These are phyloP conservation scores for Trebouxia sp. DNA, from an alignment of 139 green algal species.

Conservation along the genomic window DNA sequence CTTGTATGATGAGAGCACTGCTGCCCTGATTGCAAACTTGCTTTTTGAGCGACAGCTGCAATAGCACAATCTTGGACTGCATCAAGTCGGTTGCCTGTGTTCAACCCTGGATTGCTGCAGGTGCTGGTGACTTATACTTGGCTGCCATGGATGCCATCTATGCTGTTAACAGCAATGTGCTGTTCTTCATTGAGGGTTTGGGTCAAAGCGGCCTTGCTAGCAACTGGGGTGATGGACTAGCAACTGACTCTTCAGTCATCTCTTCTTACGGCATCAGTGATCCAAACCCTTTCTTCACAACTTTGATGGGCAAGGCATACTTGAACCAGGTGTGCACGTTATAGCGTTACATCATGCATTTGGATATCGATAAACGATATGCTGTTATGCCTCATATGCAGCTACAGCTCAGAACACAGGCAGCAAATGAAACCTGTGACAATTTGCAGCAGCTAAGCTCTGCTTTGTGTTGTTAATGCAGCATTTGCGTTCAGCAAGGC, in stretches of 20 bases:
- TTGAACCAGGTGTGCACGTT: conserved; percentile 24
- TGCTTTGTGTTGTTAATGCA: too few relatives aligned
- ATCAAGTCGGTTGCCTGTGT: not conserved
- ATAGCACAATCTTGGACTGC: too few relatives aligned
- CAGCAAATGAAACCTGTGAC: too few relatives aligned
- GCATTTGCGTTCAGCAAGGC: too few relatives aligned
- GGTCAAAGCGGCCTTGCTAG: conserved; percentile 32
- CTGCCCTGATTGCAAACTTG: too few relatives aligned
- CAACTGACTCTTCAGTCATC: conserved; percentile 31
- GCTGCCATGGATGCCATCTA: conserved; percentile 51
- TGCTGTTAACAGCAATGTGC: conserved; percentile 25
- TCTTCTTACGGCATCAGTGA: conserved; percentile 28
- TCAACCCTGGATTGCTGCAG: conserved; percentile 1
- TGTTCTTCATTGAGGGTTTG: conserved; percentile 40
- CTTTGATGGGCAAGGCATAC: conserved; percentile 52
- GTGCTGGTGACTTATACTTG: conserved; percentile 42
- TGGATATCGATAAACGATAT: not conserved
- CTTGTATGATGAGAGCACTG: too few relatives aligned
- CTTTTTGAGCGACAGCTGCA: too few relatives aligned
- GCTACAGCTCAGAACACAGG: too few relatives aligned
- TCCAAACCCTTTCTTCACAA: conserved; percentile 55
- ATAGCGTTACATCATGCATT: not conserved
- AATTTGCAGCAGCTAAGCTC: too few relatives aligned
- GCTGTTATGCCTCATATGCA: not conserved
- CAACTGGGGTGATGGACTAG: conserved; percentile 43